Evolutionary conservation across 306 rosid species (phyloP), one percentile per base, ranked within the genome.

Genomic region (Inga laurina): DNA sequence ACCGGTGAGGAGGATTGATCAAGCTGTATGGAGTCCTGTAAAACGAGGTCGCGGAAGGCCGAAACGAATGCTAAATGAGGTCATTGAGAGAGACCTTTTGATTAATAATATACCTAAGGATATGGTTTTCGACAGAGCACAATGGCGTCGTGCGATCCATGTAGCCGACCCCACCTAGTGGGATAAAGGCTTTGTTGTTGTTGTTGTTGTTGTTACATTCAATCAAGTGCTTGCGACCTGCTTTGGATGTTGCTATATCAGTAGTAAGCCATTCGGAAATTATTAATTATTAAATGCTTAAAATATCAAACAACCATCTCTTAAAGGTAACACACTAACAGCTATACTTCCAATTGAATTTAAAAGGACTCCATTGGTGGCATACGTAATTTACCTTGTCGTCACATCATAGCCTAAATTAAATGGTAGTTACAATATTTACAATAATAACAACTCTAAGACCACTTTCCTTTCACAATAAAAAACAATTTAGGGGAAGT

Each of bases 201-300:
- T n/a, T n/a, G n/a, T n/a, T n/a, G n/a, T n/a, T n/a, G n/a, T n/a
- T n/a, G n/a, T n/a, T n/a, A n/a, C n/a, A n/a, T n/a, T n/a, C n/a
- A 54, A 83, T 44, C 35, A 30, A 27, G 49, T 67, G 32, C 62
- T 75, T 27, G n/a, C 44, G 8, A 74, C 27, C 48, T 16, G 54
- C 65, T 84, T 66, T 61, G 77, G 77, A 37, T 41, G 24, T 64
- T 34, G 80, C 62, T 14, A 76, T 30, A 76, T 72, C 59, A 30
- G 35, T 72, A 65, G 68, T 66, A 51, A 56, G 30, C 65, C 77
- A 52, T 44, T 72, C 69, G 54, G 30, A 15, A 61, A 32, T 74
- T 21, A 37, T 79, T 56, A 51, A 32, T 74, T 21, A 37, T 79
- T 56, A 72, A 71, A n/a, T 70, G 4, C 37, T 22, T 30, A 15